A percentile compares a stretch with the other conserved stretches of the same genome.
phyloP scores from a whole-genome alignment of 1,284 basidiomycete species.

The Naganishia sp. region DNA sequence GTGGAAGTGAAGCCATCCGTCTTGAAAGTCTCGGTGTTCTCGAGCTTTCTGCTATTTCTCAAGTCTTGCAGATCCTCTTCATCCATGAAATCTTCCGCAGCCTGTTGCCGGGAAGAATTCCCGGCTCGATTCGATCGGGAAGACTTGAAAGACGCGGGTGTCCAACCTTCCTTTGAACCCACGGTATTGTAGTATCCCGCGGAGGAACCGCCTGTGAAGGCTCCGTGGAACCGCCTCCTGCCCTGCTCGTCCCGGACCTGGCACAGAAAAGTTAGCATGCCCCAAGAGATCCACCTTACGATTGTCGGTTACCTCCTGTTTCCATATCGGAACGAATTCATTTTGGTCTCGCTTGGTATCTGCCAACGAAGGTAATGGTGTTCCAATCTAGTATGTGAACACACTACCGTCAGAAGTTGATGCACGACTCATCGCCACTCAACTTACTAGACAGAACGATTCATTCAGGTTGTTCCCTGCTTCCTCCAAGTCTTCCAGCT shows the following conservation, averaged over 20 bases:
- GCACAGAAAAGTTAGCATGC: neutral
- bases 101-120: slow-evolving; percentile 55
- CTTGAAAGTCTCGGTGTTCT: slow-evolving; percentile 55
- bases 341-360: slow-evolving; percentile 80
- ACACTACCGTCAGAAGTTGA: slow-evolving; percentile 21
- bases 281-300: slow-evolving; percentile 36
- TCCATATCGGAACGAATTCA: slow-evolving; percentile 95
- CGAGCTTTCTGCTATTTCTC: slow-evolving; percentile 69
- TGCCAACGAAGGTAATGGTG: slow-evolving; percentile 82
- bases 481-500: slow-evolving; percentile 76
- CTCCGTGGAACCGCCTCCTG: slow-evolving; percentile 86
- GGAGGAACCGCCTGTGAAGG: slow-evolving; percentile 96
- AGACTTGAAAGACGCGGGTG: slow-evolving; percentile 85
- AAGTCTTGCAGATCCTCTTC: slow-evolving; percentile 90
- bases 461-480: slow-evolving; percentile 71
- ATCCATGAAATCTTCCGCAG: slow-evolving; percentile 96
- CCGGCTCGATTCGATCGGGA: slow-evolving; percentile 70
- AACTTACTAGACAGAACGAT: slow-evolving; percentile 77
- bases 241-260: slow-evolving; percentile 94
- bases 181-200: slow-evolving; percentile 97
- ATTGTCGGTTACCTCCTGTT: slow-evolving; percentile 72
- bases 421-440: no score
- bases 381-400: slow-evolving; percentile 68
- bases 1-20: slow-evolving; percentile 64
- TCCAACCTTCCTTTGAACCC: slow-evolving; percentile 96